Percentiles rank a stretch among this genome's conserved stretches.
phyloP scores from a whole-genome alignment of 805 yeast genomes.

The Middelhovenomyces tepae region DNA sequence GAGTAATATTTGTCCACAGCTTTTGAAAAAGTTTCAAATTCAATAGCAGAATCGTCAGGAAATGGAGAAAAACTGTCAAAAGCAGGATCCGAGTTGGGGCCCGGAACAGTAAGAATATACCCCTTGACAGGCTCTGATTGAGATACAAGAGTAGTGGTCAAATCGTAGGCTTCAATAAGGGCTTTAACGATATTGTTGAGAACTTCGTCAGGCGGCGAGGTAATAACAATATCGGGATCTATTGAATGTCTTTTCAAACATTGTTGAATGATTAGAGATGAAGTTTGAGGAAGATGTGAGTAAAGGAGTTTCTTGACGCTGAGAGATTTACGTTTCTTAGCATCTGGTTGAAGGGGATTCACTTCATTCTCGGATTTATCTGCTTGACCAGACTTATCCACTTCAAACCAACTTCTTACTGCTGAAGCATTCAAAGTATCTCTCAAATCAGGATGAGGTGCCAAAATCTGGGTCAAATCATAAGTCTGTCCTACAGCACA shows the following conservation, averaged over 20 bases:
- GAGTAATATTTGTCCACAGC: slow-evolving; percentile 82
- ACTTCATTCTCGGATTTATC: too few species aligned
- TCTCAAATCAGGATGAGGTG: slow-evolving; percentile 2
- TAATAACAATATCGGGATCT: slow-evolving; percentile 32
- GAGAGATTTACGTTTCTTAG: slow-evolving; percentile 17
- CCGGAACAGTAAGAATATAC: slow-evolving; percentile 50
- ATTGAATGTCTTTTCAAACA: slow-evolving; percentile 40
- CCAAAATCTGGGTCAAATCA: slow-evolving; percentile 21
- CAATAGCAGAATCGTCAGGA: slow-evolving; percentile 13
- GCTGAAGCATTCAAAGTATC: slow-evolving; percentile 20
- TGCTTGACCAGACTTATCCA: neutral
- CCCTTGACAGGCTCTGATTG: slow-evolving; percentile 39
- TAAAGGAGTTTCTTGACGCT: slow-evolving; percentile 66
- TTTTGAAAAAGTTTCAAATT: slow-evolving; percentile 59
- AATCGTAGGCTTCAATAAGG: slow-evolving; percentile 37
- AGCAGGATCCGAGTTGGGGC: slow-evolving; percentile 30
- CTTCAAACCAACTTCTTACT: neutral
- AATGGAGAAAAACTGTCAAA: slow-evolving; percentile 7
- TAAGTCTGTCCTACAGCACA: slow-evolving; percentile 70
- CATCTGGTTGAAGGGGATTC: too few species aligned
- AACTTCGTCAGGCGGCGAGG: slow-evolving; percentile 3
- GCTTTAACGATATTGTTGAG: slow-evolving; percentile 18
- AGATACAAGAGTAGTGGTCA: slow-evolving; percentile 30
- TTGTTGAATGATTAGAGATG: slow-evolving; percentile 69
- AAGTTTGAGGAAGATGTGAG: slow-evolving; percentile 59